A percentile compares a stretch with the other conserved stretches of the same genome.
Conservation (phyloP, 73 alveolate species). For the Symbiodinium natans region DNA sequence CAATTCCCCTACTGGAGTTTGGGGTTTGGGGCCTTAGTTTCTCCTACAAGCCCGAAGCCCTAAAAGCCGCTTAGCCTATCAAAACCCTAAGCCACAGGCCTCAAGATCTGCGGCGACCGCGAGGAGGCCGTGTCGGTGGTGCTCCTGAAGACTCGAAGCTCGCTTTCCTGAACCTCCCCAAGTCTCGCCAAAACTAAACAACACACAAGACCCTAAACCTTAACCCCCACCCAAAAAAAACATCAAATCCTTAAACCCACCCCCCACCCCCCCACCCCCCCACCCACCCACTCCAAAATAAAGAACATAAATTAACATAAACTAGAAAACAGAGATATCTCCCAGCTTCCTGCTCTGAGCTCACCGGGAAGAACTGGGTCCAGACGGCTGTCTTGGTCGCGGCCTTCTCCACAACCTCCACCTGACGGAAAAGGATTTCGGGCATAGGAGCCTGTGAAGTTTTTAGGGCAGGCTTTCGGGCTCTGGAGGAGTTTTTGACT, state of each 20-base stretch:
- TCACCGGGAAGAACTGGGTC: slow-evolving; percentile 85
- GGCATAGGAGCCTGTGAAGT: no score
- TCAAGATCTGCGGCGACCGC: slow-evolving; percentile 2
- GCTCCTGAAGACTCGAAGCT: no score
- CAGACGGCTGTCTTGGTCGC: slow-evolving; percentile 25
- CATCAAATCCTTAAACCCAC: not conserved
- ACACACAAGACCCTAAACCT: not conserved
- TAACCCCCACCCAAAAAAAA: slow-evolving; percentile 4
- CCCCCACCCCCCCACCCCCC: not conserved
- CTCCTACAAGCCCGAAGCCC: not conserved
- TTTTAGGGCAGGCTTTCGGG: not conserved
- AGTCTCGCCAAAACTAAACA: no score
- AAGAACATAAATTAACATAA: no score
- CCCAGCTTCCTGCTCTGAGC: not conserved
- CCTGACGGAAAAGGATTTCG: not conserved
- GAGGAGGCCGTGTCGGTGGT: slow-evolving; percentile 54
- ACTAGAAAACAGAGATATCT: no score
- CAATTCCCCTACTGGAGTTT: no score
- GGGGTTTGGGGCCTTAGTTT: no score
- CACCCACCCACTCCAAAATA: no score
- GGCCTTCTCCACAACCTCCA: not conserved
- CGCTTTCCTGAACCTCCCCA: no score
- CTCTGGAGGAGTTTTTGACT: no score
- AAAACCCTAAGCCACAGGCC: no score
- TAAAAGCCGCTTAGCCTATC: no score